Evolutionary conservation across 371 early-diverging fungal genomes (phyloP).

Genomic region (Parasitella parasitica): DNA sequence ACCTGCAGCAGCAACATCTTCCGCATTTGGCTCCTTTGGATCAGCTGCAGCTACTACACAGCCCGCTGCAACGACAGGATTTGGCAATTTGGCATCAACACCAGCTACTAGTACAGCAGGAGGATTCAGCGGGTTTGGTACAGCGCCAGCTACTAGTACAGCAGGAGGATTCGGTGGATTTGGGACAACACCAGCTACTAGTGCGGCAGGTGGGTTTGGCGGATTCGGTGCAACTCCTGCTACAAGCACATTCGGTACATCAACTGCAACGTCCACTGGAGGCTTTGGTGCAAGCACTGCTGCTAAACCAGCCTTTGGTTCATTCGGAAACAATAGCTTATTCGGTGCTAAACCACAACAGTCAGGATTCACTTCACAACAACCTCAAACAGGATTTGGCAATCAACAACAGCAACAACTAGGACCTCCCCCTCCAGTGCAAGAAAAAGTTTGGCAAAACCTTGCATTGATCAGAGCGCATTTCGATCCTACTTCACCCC

Average conservation of each 20-base stretch:
- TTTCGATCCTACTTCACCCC: slow-evolving; percentile 79
- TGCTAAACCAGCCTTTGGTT: neutral
- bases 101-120: neutral
- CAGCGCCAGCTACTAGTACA: neutral
- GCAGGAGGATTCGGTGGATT: slow-evolving; percentile 15
- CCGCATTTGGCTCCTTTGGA: slow-evolving; percentile 14
- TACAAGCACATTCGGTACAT: neutral
- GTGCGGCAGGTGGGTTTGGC: slow-evolving; percentile 14
- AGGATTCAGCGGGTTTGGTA: slow-evolving; percentile 20
- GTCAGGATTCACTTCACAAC: slow-evolving; percentile 4
- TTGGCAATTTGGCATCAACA: slow-evolving; percentile 1
- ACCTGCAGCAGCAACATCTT: slow-evolving; percentile 4
- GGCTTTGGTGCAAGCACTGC: slow-evolving; percentile 15
- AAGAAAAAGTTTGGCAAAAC: slow-evolving; percentile 35
- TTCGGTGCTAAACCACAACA: slow-evolving; percentile 12
- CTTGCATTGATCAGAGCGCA: slow-evolving; percentile 59
- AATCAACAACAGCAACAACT: slow-evolving; percentile 32
- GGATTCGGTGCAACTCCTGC: slow-evolving; percentile 16
- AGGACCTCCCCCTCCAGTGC: slow-evolving; percentile 9
- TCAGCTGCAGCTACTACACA: neutral
- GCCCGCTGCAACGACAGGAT: slow-evolving; percentile 1
- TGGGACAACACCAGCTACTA: too few species aligned
- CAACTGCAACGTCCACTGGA: slow-evolving; percentile 11
- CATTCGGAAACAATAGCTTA: neutral
- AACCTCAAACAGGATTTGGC: too few species aligned